Base-by-base conservation (phyloP, 768 basidiomycete species). In the Phanerochaete carnosa region DNA sequence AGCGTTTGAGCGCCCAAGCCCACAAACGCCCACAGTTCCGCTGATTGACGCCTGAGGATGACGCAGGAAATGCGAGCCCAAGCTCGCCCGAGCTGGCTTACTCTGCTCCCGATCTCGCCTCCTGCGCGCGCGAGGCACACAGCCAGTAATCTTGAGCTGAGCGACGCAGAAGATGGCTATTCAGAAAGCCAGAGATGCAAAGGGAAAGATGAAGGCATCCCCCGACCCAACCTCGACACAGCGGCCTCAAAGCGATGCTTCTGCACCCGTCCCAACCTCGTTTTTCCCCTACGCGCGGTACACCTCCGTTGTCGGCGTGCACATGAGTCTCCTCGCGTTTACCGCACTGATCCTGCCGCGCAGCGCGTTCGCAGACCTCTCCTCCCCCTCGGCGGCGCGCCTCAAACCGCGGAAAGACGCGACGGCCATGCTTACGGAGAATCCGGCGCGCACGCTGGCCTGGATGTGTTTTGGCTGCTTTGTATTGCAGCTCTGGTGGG, bases 301-400 rank as follows among this genome's bases (percentile, higher is more conserved):
- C 74, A 80, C 82, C 58, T 86, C 89, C 30, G 73, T 84, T 26
- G 83, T 90, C 23, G 86, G 85, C 47, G 85, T 91, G 7, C 87
- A 89, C 68, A 78, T 83, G 1, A 78, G 82, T 16, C 83, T 92
- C 8, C 78, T 92, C 62, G 73, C 76, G 2, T 92, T 91, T 71
- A 78, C 80, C 13, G 83, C 83, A 0, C 76, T 93, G 56, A 86
- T 83, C 70, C 77, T 93, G n/a, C 92, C 91, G n/a, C 82, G 81
- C 53, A 83, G 80, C 19, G 76, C 79, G 2, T 75, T 78, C 47
- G 68, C 85, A 26, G 75, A 78, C 60, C 74, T 70, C 28, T 37
- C 59, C 1, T 47, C 60, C 72, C 13, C 66, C 46, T n/a, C 66
- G 54, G 8, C 58, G 55, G 59, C 64, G 63, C 13, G 66, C 60